A percentile compares a stretch with the other conserved stretches of the same genome.
Evolutionary conservation across 2,329 filamentous ascomycete genomes (phyloP).

Genomic region (Neoarthrinium moseri): DNA sequence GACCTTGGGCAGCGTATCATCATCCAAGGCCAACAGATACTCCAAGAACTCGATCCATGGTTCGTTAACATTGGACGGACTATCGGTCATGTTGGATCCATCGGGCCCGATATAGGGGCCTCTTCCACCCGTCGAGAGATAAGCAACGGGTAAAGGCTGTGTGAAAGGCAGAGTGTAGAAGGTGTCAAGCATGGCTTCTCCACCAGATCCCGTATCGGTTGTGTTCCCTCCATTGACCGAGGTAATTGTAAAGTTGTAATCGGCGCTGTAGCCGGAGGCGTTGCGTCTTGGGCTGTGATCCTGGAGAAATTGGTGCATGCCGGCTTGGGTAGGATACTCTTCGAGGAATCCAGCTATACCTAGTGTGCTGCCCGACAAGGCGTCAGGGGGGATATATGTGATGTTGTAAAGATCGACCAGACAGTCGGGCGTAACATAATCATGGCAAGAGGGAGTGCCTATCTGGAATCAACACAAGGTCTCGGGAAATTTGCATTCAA

Average conservation of each 20-base stretch:
- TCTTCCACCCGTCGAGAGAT: background rate
- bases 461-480: too few relatives aligned
- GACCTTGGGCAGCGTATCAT: conserved; percentile 55
- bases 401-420: conserved; percentile 3
- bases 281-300: background rate
- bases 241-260: background rate
- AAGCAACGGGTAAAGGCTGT: conserved; percentile 1
- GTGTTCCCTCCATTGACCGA: conserved; percentile 3
- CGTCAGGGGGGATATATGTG: conserved; percentile 5
- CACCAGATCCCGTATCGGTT: background rate
- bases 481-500: background rate
- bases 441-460: background rate
- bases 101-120: background rate
- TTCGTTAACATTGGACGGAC: conserved; percentile 46
- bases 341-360: conserved; percentile 6
- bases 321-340: background rate
- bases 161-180: conserved; percentile 3
- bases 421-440: background rate
- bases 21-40: conserved; percentile 51
- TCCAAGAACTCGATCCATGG: conserved; percentile 65
- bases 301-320: background rate
- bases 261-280: background rate
- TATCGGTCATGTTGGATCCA: background rate
- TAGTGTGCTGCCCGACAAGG: conserved; percentile 4
- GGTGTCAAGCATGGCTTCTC: conserved; percentile 3